Evolutionary conservation across 2,329 filamentous ascomycete genomes (phyloP).

Genomic region (Colletotrichum shisoi): DNA sequence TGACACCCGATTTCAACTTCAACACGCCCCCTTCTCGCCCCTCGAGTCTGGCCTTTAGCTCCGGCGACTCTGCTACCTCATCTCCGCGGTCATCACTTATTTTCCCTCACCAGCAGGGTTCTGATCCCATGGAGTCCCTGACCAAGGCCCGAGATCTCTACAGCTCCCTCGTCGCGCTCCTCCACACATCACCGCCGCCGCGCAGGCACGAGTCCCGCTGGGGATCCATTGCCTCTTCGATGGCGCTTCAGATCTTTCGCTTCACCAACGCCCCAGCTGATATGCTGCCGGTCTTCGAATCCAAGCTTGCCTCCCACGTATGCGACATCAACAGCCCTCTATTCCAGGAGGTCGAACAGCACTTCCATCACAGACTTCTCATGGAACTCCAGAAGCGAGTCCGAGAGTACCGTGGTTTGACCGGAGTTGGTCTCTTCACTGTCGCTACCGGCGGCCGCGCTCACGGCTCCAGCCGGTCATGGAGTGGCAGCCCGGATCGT

Average conservation of each 20-base stretch:
- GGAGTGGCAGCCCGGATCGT: slow-evolving; percentile 46
- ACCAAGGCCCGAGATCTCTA: slow-evolving; percentile 59
- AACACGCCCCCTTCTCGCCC: slow-evolving; percentile 58
- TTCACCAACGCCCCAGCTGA: slow-evolving; percentile 60
- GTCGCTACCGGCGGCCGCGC: slow-evolving; percentile 62
- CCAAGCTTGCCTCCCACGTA: slow-evolving; percentile 57
- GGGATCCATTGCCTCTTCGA: slow-evolving; percentile 60
- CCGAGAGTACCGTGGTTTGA: slow-evolving; percentile 61
- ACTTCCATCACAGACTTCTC: slow-evolving; percentile 60
- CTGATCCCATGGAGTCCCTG: slow-evolving; percentile 53
- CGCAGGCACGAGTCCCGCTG: slow-evolving; percentile 58
- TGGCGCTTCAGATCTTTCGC: slow-evolving; percentile 68
- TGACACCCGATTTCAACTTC: slow-evolving; percentile 57
- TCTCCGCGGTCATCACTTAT: slow-evolving; percentile 61
- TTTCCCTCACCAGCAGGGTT: slow-evolving; percentile 50
- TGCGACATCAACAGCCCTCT: slow-evolving; percentile 54
- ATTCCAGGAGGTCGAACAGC: slow-evolving; percentile 59
- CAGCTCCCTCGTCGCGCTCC: slow-evolving; percentile 61
- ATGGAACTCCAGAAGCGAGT: slow-evolving; percentile 59
- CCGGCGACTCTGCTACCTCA: slow-evolving; percentile 57
- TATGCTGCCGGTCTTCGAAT: slow-evolving; percentile 59
- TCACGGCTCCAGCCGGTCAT: slow-evolving; percentile 49
- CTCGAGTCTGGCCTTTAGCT: slow-evolving; percentile 61
- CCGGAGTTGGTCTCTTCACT: slow-evolving; percentile 63
- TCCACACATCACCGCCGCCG: slow-evolving; percentile 59